Conservation (phyloP, 164 flowering plant species). For the Amborella trichopoda region DNA sequence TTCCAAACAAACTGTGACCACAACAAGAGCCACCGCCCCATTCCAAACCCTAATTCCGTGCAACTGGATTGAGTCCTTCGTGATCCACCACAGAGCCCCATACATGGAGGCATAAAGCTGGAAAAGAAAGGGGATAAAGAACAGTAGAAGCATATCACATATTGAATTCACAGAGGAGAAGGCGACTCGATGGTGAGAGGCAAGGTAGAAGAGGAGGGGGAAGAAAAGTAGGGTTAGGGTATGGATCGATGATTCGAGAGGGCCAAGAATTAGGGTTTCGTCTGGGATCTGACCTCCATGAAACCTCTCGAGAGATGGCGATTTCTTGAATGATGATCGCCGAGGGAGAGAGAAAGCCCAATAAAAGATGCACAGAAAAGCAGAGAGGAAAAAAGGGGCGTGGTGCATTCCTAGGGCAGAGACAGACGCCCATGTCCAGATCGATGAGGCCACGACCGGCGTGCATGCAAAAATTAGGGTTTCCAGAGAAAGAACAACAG, state of each 20-base stretch:
- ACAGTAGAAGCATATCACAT: slow-evolving; percentile 60
- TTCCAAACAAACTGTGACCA: slow-evolving; percentile 77
- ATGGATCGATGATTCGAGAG: slow-evolving; percentile 72
- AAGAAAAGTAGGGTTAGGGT: slow-evolving; percentile 54
- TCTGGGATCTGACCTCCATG: slow-evolving; percentile 61
- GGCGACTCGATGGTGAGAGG: slow-evolving; percentile 42
- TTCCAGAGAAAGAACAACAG: slow-evolving; percentile 72
- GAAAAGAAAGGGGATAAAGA: slow-evolving; percentile 83
- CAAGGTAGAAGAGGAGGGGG: slow-evolving; percentile 65
- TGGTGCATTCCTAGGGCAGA: slow-evolving; percentile 71
- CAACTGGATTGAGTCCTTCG: slow-evolving; percentile 38
- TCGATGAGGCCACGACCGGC: slow-evolving; percentile 46
- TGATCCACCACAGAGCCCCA: slow-evolving; percentile 89
- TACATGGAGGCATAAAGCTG: slow-evolving; percentile 76
- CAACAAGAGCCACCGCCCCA: slow-evolving; percentile 73
- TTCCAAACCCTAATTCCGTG: slow-evolving; percentile 63
- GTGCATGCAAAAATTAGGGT: slow-evolving; percentile 75
- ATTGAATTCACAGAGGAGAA: slow-evolving; percentile 49
- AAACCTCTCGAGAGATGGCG: not conserved
- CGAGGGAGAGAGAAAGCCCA: slow-evolving; percentile 87
- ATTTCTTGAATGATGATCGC: slow-evolving; percentile 58
- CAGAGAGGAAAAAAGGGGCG: slow-evolving; percentile 61
- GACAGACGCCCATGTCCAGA: slow-evolving; percentile 83
- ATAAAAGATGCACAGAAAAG: slow-evolving; percentile 53
- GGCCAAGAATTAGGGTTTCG: slow-evolving; percentile 56